Conservation (phyloP, 108 stramenopile genomes). For the Poteriospumella lacustris region DNA sequence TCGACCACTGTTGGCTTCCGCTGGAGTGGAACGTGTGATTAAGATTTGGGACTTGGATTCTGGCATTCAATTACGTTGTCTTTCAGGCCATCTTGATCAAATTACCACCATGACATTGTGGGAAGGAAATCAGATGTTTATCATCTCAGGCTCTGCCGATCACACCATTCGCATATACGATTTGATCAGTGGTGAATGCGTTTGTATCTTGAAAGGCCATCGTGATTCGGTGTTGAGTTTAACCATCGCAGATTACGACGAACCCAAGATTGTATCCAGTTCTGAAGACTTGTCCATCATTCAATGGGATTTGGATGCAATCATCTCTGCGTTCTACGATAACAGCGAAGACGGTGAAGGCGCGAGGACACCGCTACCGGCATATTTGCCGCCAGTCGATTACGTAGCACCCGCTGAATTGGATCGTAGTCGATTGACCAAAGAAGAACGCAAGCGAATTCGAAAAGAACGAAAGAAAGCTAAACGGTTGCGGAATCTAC, state of each 20-base stretch:
- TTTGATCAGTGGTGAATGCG: slow-evolving; percentile 7
- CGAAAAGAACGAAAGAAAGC: neutral
- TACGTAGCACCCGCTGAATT: neutral
- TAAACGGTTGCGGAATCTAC: neutral
- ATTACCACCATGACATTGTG: slow-evolving; percentile 15
- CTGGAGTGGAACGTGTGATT: neutral
- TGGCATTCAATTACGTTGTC: neutral
- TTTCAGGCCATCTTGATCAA: neutral
- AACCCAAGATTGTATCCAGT: neutral
- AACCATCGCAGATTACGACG: neutral
- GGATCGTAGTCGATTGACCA: neutral
- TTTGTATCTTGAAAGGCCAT: slow-evolving; percentile 22
- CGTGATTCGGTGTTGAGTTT: neutral
- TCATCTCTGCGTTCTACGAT: slow-evolving; percentile 2
- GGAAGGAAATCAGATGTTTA: slow-evolving; percentile 11
- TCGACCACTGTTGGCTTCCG: slow-evolving; percentile 11
- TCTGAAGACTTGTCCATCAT: slow-evolving; percentile 16
- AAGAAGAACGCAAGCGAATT: neutral
- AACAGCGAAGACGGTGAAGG: neutral
- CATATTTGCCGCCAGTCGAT: neutral
- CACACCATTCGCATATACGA: slow-evolving; percentile 22
- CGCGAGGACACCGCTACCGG: neutral
- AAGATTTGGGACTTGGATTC: slow-evolving; percentile 21
- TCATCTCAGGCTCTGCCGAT: neutral
- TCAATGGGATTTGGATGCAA: neutral